Base-by-base conservation (phyloP, 352 stramenopile genomes). In the Phytophthora multivora region DNA sequence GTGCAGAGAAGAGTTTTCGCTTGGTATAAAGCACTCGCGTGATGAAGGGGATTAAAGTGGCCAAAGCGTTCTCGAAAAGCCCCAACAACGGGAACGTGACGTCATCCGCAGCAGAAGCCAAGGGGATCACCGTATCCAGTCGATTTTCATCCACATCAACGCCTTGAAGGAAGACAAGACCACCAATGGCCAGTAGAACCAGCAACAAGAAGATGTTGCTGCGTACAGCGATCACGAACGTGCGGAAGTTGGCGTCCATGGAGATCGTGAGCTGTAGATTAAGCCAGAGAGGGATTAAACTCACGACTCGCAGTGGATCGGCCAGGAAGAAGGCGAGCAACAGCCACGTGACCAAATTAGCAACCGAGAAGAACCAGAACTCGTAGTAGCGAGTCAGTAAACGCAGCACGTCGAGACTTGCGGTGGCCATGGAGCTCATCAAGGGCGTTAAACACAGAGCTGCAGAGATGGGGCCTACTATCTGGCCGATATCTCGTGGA, bases 321-420 rank as follows among this genome's bases (percentile, higher is more conserved):
- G 10, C 51, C 18, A 71, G 59, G 18, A 80, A 75, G n/a, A 56
- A 71, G 7, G 64, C 64, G 1, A 79, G 50, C 10, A 60, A 2
- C 3, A 35, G 9, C 69, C 73, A 78, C 12, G 61, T 70, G 11
- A 67, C 4, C 2, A 70, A 4, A 31, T 78, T 81, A 7, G 67
- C 50, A 18, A 57, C 46, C 7, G 69, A 68, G 45, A 81, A 81
- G 51, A 78, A 81, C 69, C 73, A 81, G 35, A 76, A 81, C 11
- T 81, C 73, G 56, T 72, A 78, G 16, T 79, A 49, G 10, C 39
- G 43, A 2, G 59, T 15, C 8, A 77, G 46, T 11, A 74, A 52
- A n/a, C 19, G 28, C n/a, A 73, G 10, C 51, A 79, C 63, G 33
- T 78, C 69, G 47, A 59, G 41, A 13, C 69, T 73, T 10, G 71